These are phyloP conservation scores for Ceratobasidium papillatum DNA, from an alignment of 1,284 basidiomycete genomes.

Conservation along the genomic window DNA sequence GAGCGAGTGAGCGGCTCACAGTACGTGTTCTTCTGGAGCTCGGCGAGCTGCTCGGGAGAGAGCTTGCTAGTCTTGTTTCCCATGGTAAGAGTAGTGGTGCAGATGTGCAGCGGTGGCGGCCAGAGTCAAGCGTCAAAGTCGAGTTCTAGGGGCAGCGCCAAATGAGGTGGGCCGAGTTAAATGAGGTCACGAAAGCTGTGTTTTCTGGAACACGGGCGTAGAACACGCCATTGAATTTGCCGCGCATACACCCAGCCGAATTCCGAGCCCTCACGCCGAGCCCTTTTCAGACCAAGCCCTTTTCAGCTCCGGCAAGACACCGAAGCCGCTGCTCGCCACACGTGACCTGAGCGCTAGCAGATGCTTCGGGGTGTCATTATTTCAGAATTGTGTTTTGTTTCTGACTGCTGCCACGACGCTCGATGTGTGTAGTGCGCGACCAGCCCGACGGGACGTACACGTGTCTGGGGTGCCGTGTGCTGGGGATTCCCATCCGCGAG, in stretches of 20 bases:
- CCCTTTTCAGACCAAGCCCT: no score
- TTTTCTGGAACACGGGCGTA: constrained; percentile 26
- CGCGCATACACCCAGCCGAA: constrained; percentile 2
- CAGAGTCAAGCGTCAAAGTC: constrained; percentile 47
- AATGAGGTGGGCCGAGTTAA: constrained; percentile 44
- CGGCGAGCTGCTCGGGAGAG: constrained; percentile 91
- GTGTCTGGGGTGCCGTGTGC: constrained; percentile 33
- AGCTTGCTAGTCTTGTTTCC: constrained; percentile 98
- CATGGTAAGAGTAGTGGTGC: constrained; percentile 54
- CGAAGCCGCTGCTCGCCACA: background rate
- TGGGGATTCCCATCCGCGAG: constrained; percentile 19
- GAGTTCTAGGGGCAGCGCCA: constrained; percentile 49
- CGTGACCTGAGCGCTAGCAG: constrained; percentile 17
- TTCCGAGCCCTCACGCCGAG: background rate
- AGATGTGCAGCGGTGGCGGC: constrained; percentile 55
- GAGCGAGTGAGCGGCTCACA: constrained; percentile 70
- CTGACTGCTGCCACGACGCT: constrained; percentile 1
- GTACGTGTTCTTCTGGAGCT: constrained; percentile 98
- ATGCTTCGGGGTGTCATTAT: background rate
- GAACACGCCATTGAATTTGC: constrained; percentile 4
- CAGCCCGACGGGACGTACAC: constrained; percentile 37
- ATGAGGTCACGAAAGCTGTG: constrained; percentile 40
- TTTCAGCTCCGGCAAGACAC: no score
- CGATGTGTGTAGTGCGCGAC: constrained; percentile 38
- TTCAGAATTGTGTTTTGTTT: background rate